phyloP scores from a whole-genome alignment of 1,139 yeast species.

The Zygosaccharomyces sapae region DNA sequence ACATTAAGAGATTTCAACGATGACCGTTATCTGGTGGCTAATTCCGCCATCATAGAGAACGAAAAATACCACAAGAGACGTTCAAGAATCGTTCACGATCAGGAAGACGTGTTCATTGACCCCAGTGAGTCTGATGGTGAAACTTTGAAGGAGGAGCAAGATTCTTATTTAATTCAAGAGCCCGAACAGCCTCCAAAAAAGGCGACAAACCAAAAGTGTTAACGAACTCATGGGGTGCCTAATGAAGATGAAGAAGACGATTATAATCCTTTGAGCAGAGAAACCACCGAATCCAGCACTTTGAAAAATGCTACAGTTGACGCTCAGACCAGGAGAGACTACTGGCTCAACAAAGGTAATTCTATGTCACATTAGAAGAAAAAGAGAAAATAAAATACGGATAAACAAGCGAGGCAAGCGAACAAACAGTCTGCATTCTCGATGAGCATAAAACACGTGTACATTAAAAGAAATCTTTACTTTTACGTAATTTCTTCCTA shows the following conservation, averaged over 20 bases:
- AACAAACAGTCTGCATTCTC: no score
- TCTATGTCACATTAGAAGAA: slow-evolving; percentile 8
- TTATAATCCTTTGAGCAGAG: slow-evolving; percentile 6
- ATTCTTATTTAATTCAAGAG: slow-evolving; percentile 23
- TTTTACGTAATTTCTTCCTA: slow-evolving; percentile 49
- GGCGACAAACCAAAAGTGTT: slow-evolving; percentile 14
- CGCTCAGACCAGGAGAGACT: slow-evolving; percentile 40
- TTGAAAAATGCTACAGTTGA: slow-evolving; percentile 26
- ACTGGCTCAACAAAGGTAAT: slow-evolving; percentile 43
- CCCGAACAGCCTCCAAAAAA: slow-evolving; percentile 20
- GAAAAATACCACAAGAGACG: slow-evolving; percentile 32
- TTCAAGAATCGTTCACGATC: slow-evolving; percentile 22
- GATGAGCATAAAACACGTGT: background rate
- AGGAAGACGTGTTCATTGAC: slow-evolving; percentile 24
- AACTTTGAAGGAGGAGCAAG: slow-evolving; percentile 25
- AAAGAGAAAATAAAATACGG: no score
- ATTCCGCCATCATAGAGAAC: slow-evolving; percentile 49
- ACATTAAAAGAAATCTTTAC: slow-evolving; percentile 3
- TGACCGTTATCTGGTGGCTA: slow-evolving; percentile 60
- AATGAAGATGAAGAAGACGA: slow-evolving; percentile 8
- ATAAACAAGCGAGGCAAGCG: no score
- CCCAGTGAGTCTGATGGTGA: slow-evolving; percentile 22
- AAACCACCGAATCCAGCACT: slow-evolving; percentile 8
- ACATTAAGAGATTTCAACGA: slow-evolving; percentile 75
- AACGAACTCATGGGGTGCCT: slow-evolving; percentile 16